Base-by-base conservation (phyloP, 306 rosid genomes). In the Cicer chorassanicum region DNA sequence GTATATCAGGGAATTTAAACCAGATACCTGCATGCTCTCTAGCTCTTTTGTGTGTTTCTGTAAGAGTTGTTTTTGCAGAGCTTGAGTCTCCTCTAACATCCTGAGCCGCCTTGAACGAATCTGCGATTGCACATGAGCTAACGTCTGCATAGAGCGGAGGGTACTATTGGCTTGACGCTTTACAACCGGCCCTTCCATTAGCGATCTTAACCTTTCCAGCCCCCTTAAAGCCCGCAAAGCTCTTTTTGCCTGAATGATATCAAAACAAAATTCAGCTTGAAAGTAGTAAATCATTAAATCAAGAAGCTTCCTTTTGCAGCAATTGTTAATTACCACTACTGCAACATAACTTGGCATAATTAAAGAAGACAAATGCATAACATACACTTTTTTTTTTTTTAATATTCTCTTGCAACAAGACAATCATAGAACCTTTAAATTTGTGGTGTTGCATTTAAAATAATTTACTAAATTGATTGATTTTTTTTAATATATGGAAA, bases 71-170 rank as follows among this genome's bases (percentile, higher is more conserved):
- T 85, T 87, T 82, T 95, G 99, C 49, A 95, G 91, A 78, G 99
- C 98, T 80, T 90, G 98, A 74, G 90, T 92, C 80, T 95, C 99
- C 84, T 95, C 99, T 29, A 88, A 61, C 96, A 95, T 92, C 74
- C 92, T 87, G 84, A 92, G 78, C 85, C 99, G 89, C 86, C 99
- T 88, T 13, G 85, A 85, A 40, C 88, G 99, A 80, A 95, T 87
- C 84, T 95, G 93, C 68, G 96, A 82, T 75, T 95, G 99, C 77
- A 95, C 96, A 21, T 97, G 98, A 57, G 97, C 81, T 55, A 95
- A 76, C 82, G 93, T 89, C 82, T 95, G 99, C 99, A 95, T 87
- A 65, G 96, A 89, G 68, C 88, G 86, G 46, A 95, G 98, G 72
- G 97, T 90, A 77, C 88, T 92, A 18, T 82, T 63, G 8, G 96